Conservation (phyloP, 2,329 filamentous ascomycete genomes). For the Juglanconis juglandina region DNA sequence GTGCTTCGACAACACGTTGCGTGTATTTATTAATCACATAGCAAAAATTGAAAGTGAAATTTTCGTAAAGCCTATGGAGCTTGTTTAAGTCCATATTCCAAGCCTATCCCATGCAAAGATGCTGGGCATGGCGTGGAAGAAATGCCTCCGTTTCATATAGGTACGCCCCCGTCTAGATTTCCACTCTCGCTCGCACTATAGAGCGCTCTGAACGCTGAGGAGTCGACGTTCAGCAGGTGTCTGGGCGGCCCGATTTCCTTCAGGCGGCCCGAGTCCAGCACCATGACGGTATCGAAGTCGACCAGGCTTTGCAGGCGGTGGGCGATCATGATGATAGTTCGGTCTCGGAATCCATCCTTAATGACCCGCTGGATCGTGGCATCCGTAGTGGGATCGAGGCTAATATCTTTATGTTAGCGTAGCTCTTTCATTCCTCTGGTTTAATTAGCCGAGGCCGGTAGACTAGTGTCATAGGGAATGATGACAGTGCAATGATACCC, state of each 20-base stretch:
- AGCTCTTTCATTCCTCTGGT: background rate
- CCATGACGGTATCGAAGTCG: slow-evolving; percentile 7
- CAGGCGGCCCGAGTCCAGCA: slow-evolving; percentile 6
- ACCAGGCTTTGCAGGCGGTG: slow-evolving; percentile 6
- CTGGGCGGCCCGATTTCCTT: background rate
- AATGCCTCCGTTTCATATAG: background rate
- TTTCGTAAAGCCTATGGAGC: too few relatives aligned
- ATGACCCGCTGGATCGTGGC: slow-evolving; percentile 7
- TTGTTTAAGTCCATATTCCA: too few relatives aligned
- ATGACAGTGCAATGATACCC: background rate
- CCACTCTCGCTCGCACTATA: background rate
- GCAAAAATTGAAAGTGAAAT: too few relatives aligned
- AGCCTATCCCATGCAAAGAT: background rate
- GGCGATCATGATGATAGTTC: slow-evolving; percentile 10
- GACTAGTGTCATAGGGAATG: background rate
- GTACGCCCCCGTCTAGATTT: background rate
- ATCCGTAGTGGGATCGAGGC: slow-evolving; percentile 7
- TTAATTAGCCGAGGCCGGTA: background rate
- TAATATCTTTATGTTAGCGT: background rate
- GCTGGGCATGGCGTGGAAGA: background rate
- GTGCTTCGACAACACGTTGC: too few relatives aligned
- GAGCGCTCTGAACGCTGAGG: background rate
- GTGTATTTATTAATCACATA: too few relatives aligned
- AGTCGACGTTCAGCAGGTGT: background rate
- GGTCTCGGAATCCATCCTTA: background rate